phyloP scores from a whole-genome alignment of 129 eudicot genomes.

The Centella asiatica region DNA sequence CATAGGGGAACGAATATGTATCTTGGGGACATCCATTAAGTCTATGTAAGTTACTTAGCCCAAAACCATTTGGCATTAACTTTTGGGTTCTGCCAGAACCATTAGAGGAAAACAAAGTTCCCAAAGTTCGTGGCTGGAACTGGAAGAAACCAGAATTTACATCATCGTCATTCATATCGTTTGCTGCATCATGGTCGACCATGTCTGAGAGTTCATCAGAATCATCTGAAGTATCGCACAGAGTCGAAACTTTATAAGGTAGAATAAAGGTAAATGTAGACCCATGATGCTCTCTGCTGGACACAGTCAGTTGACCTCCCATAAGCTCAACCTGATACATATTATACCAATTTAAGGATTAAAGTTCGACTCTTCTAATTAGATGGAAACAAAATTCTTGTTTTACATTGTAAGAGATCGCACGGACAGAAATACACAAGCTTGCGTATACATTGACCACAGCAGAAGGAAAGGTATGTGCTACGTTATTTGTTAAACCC shows the following conservation, averaged over 20 bases:
- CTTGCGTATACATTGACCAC: too few species aligned
- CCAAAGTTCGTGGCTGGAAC: slow-evolving; percentile 63
- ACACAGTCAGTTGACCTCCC: slow-evolving; percentile 90
- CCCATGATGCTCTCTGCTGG: slow-evolving; percentile 67
- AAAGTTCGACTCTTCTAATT: background rate
- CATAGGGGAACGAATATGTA: slow-evolving; percentile 19
- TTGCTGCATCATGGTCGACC: slow-evolving; percentile 41
- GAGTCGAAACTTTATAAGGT: slow-evolving; percentile 61
- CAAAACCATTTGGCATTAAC: slow-evolving; percentile 27
- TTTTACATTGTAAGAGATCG: background rate
- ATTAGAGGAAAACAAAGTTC: slow-evolving; percentile 45
- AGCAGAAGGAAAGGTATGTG: too few species aligned
- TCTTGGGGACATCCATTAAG: slow-evolving; percentile 26
- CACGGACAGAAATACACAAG: background rate
- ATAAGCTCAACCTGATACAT: slow-evolving; percentile 74
- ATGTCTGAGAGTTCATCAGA: slow-evolving; percentile 65
- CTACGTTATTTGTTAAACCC: too few species aligned
- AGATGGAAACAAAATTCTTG: background rate
- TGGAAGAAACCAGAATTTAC: slow-evolving; percentile 53
- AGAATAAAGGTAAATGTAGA: slow-evolving; percentile 76
- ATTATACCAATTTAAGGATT: background rate
- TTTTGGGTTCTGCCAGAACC: slow-evolving; percentile 38
- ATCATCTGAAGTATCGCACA: slow-evolving; percentile 68
- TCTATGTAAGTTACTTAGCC: slow-evolving; percentile 19
- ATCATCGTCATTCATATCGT: slow-evolving; percentile 47